Percentiles rank a stretch among this genome's conserved stretches.
phyloP scores from a whole-genome alignment of 2,329 filamentous ascomycete species.

The Calonectria pauciramosa region DNA sequence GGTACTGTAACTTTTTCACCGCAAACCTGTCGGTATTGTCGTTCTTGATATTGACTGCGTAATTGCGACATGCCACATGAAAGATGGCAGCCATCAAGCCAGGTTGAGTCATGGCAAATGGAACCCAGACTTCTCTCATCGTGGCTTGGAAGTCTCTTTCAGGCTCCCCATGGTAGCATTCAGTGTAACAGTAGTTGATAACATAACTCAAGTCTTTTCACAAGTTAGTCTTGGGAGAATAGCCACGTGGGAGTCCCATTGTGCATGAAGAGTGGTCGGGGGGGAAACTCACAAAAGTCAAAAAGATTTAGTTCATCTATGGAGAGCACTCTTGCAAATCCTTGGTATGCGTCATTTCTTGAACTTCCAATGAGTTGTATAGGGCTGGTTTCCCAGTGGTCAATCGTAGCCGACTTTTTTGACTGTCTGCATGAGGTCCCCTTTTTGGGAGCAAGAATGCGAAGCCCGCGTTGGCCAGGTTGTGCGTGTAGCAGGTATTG shows the following conservation, averaged over 20 bases:
- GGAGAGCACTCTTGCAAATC: slow-evolving; percentile 10
- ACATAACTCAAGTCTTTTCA: slow-evolving; percentile 8
- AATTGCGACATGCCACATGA: slow-evolving; percentile 36
- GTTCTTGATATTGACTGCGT: slow-evolving; percentile 26
- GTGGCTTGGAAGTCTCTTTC: background rate
- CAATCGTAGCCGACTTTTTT: background rate
- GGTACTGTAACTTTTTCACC: slow-evolving; percentile 15
- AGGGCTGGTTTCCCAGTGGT: background rate
- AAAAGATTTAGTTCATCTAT: slow-evolving; percentile 17
- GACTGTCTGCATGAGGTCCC: background rate
- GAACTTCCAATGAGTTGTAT: slow-evolving; percentile 9
- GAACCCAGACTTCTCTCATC: slow-evolving; percentile 29
- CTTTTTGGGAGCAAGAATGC: background rate
- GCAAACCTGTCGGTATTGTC: background rate
- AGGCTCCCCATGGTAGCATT: slow-evolving; percentile 9
- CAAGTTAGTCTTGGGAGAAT: background rate
- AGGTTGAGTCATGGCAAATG: slow-evolving; percentile 29
- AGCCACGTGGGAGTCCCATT: no score
- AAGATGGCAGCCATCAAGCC: slow-evolving; percentile 34
- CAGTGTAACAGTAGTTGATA: background rate
- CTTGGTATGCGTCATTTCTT: background rate
- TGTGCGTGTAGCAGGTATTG: background rate
- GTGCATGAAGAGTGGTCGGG: no score
- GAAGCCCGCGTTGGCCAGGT: background rate
- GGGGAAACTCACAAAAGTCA: slow-evolving; percentile 15